Base-by-base conservation (phyloP, 75 land plant genomes). In the Adiantum capillusveneris region DNA sequence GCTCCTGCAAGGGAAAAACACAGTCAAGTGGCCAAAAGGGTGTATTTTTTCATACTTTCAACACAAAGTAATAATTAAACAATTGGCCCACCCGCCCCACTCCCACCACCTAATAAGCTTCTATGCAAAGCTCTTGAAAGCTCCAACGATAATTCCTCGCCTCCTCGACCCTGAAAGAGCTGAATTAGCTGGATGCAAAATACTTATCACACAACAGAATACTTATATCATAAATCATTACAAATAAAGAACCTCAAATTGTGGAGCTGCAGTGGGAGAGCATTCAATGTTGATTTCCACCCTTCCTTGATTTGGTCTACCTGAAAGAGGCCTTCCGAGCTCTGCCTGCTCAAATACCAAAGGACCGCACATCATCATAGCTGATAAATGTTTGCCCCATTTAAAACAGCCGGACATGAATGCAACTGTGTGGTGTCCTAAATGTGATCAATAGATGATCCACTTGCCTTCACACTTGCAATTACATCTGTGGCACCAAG, bases 401-500 rank as follows among this genome's bases (percentile, higher is more conserved):
- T n/a, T n/a, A n/a, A n/a, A n/a, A n/a, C n/a, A n/a, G n/a, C n/a
- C n/a, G n/a, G n/a, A n/a, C n/a, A n/a, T n/a, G n/a, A n/a, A n/a
- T n/a, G n/a, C n/a, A n/a, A n/a, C n/a, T n/a, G n/a, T n/a, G n/a
- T n/a, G n/a, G n/a, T n/a, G n/a, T n/a, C 42, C 42, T 9, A 39
- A 39, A n/a, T n/a, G n/a, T n/a, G n/a, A n/a, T 13, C 42, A 7
- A 9, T 39, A 9, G 42, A 13, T 9, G 42, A 46, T 20, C 5
- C 6, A 5, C 49, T 3, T 76, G 85, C 98, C 98, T 93, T 93
- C 0, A 93, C 86, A 70, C 83, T 79, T 1, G 73, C 87, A 57
- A 93, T 93, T 27, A 93, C 98, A 29, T 93, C 95, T 0, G 98
- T 93, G n/a, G 69, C 79, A 27, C 98, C 98, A 51, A 93, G 29